A percentile compares a stretch with the other conserved stretches of the same genome.
These are phyloP conservation scores for Pythium chondricola DNA, from an alignment of 352 stramenopile genomes.

Conservation along the genomic window DNA sequence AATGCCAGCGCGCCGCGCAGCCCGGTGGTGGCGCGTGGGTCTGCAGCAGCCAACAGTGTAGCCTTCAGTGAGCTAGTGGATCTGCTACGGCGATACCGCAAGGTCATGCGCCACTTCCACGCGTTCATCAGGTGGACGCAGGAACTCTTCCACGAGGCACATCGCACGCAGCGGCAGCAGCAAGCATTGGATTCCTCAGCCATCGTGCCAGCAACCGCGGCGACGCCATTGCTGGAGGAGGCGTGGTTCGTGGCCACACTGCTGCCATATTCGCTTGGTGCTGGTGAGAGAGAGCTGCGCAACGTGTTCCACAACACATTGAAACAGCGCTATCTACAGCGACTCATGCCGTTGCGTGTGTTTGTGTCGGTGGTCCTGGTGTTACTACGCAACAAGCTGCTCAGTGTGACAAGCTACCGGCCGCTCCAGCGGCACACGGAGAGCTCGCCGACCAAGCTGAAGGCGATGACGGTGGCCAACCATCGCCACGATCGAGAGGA, in stretches of 20 bases:
- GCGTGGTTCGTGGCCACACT: slow-evolving; percentile 38
- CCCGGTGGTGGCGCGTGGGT: slow-evolving; percentile 22
- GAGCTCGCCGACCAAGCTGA: background rate
- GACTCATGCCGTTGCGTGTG: slow-evolving; percentile 50
- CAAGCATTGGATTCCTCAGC: background rate
- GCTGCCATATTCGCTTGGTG: slow-evolving; percentile 34
- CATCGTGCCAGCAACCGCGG: background rate
- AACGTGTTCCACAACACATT: slow-evolving; percentile 71
- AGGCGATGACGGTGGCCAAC: background rate
- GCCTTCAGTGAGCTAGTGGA: slow-evolving; percentile 56
- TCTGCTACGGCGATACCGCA: slow-evolving; percentile 50
- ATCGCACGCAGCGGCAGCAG: slow-evolving; percentile 5
- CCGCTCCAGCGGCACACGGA: slow-evolving; percentile 23
- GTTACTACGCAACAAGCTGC: slow-evolving; percentile 44
- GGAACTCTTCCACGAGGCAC: slow-evolving; percentile 42
- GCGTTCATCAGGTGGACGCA: slow-evolving; percentile 44
- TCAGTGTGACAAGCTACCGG: slow-evolving; percentile 51
- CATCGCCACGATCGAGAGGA: slow-evolving; percentile 33
- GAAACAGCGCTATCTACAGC: slow-evolving; percentile 41
- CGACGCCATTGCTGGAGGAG: slow-evolving; percentile 32
- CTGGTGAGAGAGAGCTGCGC: slow-evolving; percentile 40
- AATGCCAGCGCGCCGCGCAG: slow-evolving; percentile 40
- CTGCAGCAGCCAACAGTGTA: slow-evolving; percentile 6
- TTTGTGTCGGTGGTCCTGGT: slow-evolving; percentile 61
- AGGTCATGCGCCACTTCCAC: slow-evolving; percentile 65